phyloP scores from a whole-genome alignment of 768 basidiomycete species.

The Pulveroboletus ravenelii region DNA sequence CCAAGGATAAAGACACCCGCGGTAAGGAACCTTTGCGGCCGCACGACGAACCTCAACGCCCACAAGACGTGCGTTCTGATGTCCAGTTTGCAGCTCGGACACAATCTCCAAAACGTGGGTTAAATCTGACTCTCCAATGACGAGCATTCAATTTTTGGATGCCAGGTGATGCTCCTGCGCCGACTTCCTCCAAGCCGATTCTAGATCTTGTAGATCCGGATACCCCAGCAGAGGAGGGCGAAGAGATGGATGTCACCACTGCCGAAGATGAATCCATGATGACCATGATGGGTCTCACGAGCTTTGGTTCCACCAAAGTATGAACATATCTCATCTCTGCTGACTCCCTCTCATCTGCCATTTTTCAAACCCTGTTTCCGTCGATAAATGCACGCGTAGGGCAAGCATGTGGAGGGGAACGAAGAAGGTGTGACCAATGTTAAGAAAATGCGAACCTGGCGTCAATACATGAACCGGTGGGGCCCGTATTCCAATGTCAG shows the following conservation, averaged over 20 bases:
- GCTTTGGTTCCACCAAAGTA: slow-evolving; percentile 91
- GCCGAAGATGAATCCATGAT: slow-evolving; percentile 81
- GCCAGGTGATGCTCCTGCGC: slow-evolving; percentile 7
- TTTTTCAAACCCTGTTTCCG: too few relatives aligned
- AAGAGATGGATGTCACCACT: slow-evolving; percentile 49
- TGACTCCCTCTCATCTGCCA: neutral
- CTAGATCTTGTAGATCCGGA: slow-evolving; percentile 43
- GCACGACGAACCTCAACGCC: slow-evolving; percentile 21
- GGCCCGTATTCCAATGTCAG: slow-evolving; percentile 13
- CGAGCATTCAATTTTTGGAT: neutral
- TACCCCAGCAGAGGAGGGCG: slow-evolving; percentile 43
- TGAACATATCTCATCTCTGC: slow-evolving; percentile 3
- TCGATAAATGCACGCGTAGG: slow-evolving; percentile 39
- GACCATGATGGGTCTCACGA: slow-evolving; percentile 82
- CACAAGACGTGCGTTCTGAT: slow-evolving; percentile 17
- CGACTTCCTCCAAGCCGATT: slow-evolving; percentile 27
- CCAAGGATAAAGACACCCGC: slow-evolving; percentile 25
- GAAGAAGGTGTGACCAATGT: slow-evolving; percentile 63
- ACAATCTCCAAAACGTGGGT: slow-evolving; percentile 15
- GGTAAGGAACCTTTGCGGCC: slow-evolving; percentile 19
- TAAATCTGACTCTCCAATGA: neutral
- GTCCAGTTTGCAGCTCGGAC: slow-evolving; percentile 6
- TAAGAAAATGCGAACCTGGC: slow-evolving; percentile 88
- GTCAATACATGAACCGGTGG: slow-evolving; percentile 97
- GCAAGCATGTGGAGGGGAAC: slow-evolving; percentile 76